Evolutionary conservation across 169 alveolate species (phyloP), one percentile per base, ranked within the genome.

Genomic region (Plasmodium malariae): DNA sequence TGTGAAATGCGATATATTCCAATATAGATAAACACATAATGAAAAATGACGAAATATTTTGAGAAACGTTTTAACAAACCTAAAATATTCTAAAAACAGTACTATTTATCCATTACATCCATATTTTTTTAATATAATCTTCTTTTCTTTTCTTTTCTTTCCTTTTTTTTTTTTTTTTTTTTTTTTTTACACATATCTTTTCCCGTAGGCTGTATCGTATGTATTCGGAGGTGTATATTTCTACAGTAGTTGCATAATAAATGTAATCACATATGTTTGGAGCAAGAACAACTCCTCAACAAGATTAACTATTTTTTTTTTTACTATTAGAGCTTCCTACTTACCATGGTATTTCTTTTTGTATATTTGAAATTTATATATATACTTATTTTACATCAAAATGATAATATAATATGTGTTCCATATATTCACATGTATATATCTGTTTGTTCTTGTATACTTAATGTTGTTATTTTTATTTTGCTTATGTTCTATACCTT

Each of bases 191-290:
- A 32, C 30, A 12, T n/a, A 19, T 32, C 51, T 37, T 28, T 12
- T 14, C 14, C 59, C 37, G 11, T 80, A 94, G 96, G 86, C 30
- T 7, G 69, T 94, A 69, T 92, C 96, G 57, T 93, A 92, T 60
- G 9, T 94, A 45, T 92, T 94, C 43, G 93, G 95, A n/a, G 92
- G 96, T 65, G 94, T 96, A 49, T 94, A 96, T 92, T 96, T 97
- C 73, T 96, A 94, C 87, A 94, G 97, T 55, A 97, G 98, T n/a
- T 95, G 97, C 65, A 95, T 97, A 94, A 97, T 97, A 68, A 95
- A 97, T 92, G 97, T 97, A 70, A 93, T 97, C 95, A 97, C 98
- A 30, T 97, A 97, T 92, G 93, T 97, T 17, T 97, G 98, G 98
- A 98, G 98, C 17, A 88, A 98, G 40, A 96, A 97, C 88, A 97